A percentile compares a stretch with the other conserved stretches of the same genome.
Conservation (phyloP, 2,329 filamentous ascomycete genomes). For the Monascus ruber region DNA sequence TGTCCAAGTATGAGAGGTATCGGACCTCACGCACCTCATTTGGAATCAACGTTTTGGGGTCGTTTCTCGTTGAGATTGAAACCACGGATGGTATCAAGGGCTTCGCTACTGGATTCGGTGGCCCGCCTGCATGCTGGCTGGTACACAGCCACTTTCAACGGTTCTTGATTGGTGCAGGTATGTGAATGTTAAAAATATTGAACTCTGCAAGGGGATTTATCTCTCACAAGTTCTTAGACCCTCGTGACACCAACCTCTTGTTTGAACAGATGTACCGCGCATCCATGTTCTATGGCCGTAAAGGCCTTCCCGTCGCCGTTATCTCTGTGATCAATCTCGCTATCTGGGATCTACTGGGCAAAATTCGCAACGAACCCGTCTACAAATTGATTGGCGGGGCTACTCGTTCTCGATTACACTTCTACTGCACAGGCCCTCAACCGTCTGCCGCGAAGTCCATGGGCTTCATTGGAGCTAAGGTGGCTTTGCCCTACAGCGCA, state of each 20-base stretch:
- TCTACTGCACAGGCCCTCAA: constrained; percentile 90
- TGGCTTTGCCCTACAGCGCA: constrained; percentile 78
- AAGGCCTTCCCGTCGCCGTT: constrained; percentile 77
- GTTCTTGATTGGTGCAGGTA: constrained; percentile 70
- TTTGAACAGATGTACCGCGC: constrained; percentile 96
- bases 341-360: constrained; percentile 83
- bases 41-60: constrained; percentile 92
- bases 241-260: constrained; percentile 78
- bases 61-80: constrained; percentile 83
- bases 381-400: constrained; percentile 89
- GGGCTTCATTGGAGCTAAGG: constrained; percentile 86
- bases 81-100: constrained; percentile 84
- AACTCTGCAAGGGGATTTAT: background rate
- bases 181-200: constrained; percentile 4
- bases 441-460: constrained; percentile 68
- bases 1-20: constrained; percentile 81
- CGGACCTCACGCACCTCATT: constrained; percentile 78
- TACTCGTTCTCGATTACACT: constrained; percentile 71
- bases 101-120: constrained; percentile 88
- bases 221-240: constrained; percentile 42
- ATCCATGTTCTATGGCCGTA: constrained; percentile 94
- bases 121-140: constrained; percentile 87
- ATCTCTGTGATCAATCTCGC: constrained; percentile 93
- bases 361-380: constrained; percentile 83
- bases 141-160: constrained; percentile 87